phyloP scores from a whole-genome alignment of 805 yeast species.

The Wickerhamomyces sydowiorum region DNA sequence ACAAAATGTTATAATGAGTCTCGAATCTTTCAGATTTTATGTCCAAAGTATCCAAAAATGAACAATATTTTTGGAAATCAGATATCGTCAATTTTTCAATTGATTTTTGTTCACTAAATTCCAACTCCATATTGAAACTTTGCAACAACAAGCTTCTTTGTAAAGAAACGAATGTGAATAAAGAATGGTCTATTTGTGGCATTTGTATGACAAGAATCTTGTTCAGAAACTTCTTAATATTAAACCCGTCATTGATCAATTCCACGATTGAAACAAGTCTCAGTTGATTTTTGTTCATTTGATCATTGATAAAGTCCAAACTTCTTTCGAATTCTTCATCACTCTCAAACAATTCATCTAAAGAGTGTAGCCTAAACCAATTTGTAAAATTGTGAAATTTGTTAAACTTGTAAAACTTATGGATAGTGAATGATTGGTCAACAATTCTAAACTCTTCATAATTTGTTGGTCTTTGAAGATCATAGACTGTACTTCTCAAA shows the following conservation, averaged over 20 bases:
- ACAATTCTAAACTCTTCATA: slow-evolving; percentile 5
- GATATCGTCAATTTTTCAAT: not conserved
- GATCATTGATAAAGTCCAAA: not conserved
- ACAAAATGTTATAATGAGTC: slow-evolving; percentile 1
- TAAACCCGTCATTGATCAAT: not conserved
- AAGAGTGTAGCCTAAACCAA: slow-evolving; percentile 13
- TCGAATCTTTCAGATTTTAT: not conserved
- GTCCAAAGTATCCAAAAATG: not conserved
- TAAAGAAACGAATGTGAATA: not conserved
- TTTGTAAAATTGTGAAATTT: slow-evolving; percentile 12
- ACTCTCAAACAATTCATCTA: slow-evolving; percentile 12
- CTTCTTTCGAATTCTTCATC: slow-evolving; percentile 10
- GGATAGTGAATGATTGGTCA: slow-evolving; percentile 18
- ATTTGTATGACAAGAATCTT: not conserved
- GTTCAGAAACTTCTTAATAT: not conserved
- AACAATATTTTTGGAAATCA: not conserved
- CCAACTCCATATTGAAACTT: not conserved
- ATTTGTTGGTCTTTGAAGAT: slow-evolving; percentile 4
- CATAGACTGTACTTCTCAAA: slow-evolving; percentile 23
- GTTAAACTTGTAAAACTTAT: slow-evolving; percentile 11
- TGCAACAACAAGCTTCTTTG: not conserved
- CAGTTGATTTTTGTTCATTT: not conserved
- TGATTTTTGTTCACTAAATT: not conserved
- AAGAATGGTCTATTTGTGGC: not conserved
- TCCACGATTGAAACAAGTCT: not conserved